Base-by-base conservation (phyloP, 345 rosid species). In the Clausena lansium region DNA sequence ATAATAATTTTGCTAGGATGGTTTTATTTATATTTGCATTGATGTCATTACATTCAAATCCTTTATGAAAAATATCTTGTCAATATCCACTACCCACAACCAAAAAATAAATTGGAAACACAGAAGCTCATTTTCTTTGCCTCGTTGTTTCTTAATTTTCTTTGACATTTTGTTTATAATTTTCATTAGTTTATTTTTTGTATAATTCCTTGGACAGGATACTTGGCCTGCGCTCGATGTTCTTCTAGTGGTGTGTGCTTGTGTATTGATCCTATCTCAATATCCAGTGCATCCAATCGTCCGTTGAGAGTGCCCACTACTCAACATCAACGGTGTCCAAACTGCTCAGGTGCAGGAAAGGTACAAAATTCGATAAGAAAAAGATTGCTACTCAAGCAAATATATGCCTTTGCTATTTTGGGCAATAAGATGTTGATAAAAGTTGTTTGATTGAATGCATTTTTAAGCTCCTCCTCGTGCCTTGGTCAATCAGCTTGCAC, bases 341-440 rank as follows among this genome's bases (percentile, higher is more conserved):
- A 89, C 77, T 95, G 98, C 87, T 95, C 99, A 2, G 98, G 99
- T 63, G 86, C 98, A 39, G 98, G 98, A 83, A 95, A 95, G 96
- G 98, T 95, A 86, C 62, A 19, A 28, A 14, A 61, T 41, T 33
- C 41, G 9, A 41, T 45, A 5, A 20, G 67, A 33, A 20, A 78
- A 6, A 24, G 19, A 47, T 77, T 54, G 10, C 63, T 60, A 32
- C 58, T 38, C 9, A 28, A 20, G 33, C 45, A 62, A 20, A 62
- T 30, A 22, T 39, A 5, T 74, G n/a, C 59, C 39, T 41, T 28
- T 7, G 32, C 20, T 28, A 38, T 58, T 47, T 20, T 61, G 70
- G 70, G 63, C 63, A 79, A 32, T 52, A 20, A 60, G 59, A 35
- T 79, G 69, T 73, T 27, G 20, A 38, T 45, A 70, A 36, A 57